A percentile compares a stretch with the other conserved stretches of the same genome.
Evolutionary conservation across 2,329 filamentous ascomycete species (phyloP).

Genomic region (Cladosporium sphaerospermum): DNA sequence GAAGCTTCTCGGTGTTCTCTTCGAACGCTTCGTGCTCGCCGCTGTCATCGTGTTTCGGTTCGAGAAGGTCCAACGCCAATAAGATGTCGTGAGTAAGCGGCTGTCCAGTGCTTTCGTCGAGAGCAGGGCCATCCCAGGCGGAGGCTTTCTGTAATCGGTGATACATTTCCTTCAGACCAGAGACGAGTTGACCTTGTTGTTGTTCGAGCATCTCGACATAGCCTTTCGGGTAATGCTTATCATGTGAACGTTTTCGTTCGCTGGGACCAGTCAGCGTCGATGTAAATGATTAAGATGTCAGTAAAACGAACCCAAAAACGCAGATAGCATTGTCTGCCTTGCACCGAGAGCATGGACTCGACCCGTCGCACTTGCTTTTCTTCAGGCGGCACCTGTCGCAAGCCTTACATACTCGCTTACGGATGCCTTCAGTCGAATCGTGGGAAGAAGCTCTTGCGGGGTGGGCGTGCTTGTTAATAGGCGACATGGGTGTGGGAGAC

Average conservation of each 20-base stretch:
- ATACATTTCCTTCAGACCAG: conserved; percentile 57
- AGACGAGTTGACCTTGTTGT: conserved; percentile 56
- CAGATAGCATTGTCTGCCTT: conserved; percentile 60
- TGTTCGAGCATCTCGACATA: conserved; percentile 62
- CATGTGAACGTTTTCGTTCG: conserved; percentile 59
- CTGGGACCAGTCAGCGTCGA: not conserved
- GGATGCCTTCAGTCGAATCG: conserved; percentile 24
- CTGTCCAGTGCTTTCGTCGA: conserved; percentile 49
- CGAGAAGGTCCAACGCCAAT: conserved; percentile 52
- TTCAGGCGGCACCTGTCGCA: conserved; percentile 61
- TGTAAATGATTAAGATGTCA: not conserved
- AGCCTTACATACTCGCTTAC: conserved; percentile 61
- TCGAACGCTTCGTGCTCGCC: conserved; percentile 49
- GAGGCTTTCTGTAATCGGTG: conserved; percentile 46
- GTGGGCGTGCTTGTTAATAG: conserved; percentile 19
- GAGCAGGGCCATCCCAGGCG: conserved; percentile 49
- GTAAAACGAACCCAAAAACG: conserved; percentile 47
- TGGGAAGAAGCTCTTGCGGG: conserved; percentile 20
- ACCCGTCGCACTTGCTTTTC: conserved; percentile 63
- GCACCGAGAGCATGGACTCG: conserved; percentile 55
- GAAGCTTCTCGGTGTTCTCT: conserved; percentile 51
- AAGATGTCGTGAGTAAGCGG: conserved; percentile 60
- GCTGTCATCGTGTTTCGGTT: conserved; percentile 43
- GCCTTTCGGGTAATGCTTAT: conserved; percentile 65
- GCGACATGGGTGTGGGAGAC: conserved; percentile 16